phyloP scores from a whole-genome alignment of 192 early-diverging fungal genomes.

The Linnemannia schmuckeri region DNA sequence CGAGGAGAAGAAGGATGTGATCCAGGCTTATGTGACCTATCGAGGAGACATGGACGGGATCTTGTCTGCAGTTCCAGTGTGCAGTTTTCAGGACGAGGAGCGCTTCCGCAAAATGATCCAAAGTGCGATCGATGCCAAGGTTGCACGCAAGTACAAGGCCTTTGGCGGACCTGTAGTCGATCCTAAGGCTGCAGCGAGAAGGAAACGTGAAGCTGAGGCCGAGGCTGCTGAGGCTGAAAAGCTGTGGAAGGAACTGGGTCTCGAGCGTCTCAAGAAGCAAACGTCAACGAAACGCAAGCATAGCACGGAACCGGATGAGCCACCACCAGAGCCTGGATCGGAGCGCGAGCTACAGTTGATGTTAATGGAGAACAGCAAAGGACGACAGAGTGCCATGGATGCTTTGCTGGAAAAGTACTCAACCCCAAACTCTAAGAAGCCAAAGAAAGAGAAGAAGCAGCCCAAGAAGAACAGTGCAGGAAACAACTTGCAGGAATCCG shows the following conservation, averaged over 20 bases:
- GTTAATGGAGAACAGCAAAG: slow-evolving; percentile 63
- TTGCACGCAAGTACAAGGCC: slow-evolving; percentile 61
- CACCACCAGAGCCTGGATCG: slow-evolving; percentile 56
- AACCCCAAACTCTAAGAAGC: slow-evolving; percentile 19
- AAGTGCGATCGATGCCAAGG: slow-evolving; percentile 70
- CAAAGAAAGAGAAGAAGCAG: slow-evolving; percentile 28
- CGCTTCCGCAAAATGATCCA: slow-evolving; percentile 75
- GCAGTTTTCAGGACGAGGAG: slow-evolving; percentile 72
- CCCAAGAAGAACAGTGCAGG: slow-evolving; percentile 19
- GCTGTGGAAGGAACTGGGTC: slow-evolving; percentile 67
- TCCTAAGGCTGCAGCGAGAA: slow-evolving; percentile 59
- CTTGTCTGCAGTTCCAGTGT: slow-evolving; percentile 70
- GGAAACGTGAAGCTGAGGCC: slow-evolving; percentile 67
- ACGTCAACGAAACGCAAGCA: slow-evolving; percentile 39
- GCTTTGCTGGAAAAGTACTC: slow-evolving; percentile 65
- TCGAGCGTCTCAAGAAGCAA: slow-evolving; percentile 67
- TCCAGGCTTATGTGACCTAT: slow-evolving; percentile 71
- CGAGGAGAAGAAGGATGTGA: slow-evolving; percentile 80
- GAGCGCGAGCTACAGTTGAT: slow-evolving; percentile 65
- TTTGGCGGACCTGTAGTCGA: slow-evolving; percentile 68
- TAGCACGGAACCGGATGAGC: slow-evolving; percentile 42
- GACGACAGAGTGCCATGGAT: slow-evolving; percentile 68
- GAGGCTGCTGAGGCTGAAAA: slow-evolving; percentile 75
- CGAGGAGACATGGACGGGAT: slow-evolving; percentile 83
- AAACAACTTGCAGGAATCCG: background rate